These are phyloP conservation scores for Rheum nobile DNA, from an alignment of 148 eudicot genomes.

Conservation along the genomic window DNA sequence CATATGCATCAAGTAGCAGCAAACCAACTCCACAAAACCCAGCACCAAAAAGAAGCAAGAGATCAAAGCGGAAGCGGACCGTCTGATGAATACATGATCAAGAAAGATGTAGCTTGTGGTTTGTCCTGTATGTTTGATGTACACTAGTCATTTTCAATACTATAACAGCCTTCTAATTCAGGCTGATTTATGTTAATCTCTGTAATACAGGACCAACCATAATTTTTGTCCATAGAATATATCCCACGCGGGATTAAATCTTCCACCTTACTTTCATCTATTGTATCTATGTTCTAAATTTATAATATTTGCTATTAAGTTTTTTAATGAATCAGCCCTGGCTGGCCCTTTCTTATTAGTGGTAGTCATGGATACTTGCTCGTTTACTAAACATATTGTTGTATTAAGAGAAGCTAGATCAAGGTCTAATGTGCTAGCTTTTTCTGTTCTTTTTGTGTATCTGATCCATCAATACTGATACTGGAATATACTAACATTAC, in stretches of 20 bases:
- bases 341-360: background rate
- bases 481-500: no score
- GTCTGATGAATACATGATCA: slow-evolving; percentile 35
- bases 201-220: slow-evolving; percentile 18
- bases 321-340: background rate
- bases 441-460: background rate
- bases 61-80: slow-evolving; percentile 81
- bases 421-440: background rate
- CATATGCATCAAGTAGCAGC: slow-evolving; percentile 49
- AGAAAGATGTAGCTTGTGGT: slow-evolving; percentile 30
- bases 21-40: slow-evolving; percentile 59
- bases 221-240: slow-evolving; percentile 18
- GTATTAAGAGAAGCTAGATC: background rate
- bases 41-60: slow-evolving; percentile 69
- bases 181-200: slow-evolving; percentile 18
- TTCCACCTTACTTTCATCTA: background rate
- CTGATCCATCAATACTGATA: background rate
- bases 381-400: no score
- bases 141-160: slow-evolving; percentile 24
- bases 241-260: slow-evolving; percentile 9
- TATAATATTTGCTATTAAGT: background rate
- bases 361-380: background rate
- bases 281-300: background rate
- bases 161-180: slow-evolving; percentile 27
- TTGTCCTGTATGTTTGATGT: slow-evolving; percentile 29